Evolutionary conservation across 192 early-diverging fungal species (phyloP).

Genomic region (Backusella morwellensis): DNA sequence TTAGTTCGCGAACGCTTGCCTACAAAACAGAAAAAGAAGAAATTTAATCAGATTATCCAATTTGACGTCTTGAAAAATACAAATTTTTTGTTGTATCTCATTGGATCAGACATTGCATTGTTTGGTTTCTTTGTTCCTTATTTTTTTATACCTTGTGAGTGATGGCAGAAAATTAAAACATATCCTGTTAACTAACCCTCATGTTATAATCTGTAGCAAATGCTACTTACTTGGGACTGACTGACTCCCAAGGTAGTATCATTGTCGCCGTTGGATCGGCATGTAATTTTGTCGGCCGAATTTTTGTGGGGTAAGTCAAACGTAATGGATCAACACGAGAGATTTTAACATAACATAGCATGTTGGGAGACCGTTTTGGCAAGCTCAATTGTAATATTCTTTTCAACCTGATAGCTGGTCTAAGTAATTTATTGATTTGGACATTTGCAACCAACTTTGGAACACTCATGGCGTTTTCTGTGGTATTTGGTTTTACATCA

Average conservation of each 20-base stretch:
- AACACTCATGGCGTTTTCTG: conserved; percentile 27
- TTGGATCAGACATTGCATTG: conserved; percentile 16
- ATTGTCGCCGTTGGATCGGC: conserved; percentile 19
- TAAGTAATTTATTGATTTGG: conserved; percentile 32
- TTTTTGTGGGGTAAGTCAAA: conserved; percentile 10
- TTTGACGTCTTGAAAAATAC: conserved; percentile 20
- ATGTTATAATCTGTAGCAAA: conserved; percentile 8
- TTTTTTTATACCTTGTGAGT: conserved; percentile 32
- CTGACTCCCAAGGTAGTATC: conserved; percentile 20
- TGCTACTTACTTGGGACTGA: conserved; percentile 21
- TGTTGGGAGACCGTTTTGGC: conserved; percentile 28
- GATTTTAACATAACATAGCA: background rate
- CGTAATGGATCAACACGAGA: background rate
- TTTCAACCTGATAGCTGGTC: conserved; percentile 20
- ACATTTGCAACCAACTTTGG: conserved; percentile 29
- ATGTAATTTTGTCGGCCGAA: conserved; percentile 27
- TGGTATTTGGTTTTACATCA: conserved; percentile 32
- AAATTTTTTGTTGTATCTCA: conserved; percentile 19
- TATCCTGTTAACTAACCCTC: background rate
- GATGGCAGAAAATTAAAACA: background rate
- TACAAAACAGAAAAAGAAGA: background rate
- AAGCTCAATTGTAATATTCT: conserved; percentile 31
- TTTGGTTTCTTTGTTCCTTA: conserved; percentile 31
- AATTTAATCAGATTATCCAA: conserved; percentile 19
- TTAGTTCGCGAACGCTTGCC: conserved; percentile 17